Evolutionary conservation across 441 rosid species (phyloP).

Genomic region (Kokia cookei): DNA sequence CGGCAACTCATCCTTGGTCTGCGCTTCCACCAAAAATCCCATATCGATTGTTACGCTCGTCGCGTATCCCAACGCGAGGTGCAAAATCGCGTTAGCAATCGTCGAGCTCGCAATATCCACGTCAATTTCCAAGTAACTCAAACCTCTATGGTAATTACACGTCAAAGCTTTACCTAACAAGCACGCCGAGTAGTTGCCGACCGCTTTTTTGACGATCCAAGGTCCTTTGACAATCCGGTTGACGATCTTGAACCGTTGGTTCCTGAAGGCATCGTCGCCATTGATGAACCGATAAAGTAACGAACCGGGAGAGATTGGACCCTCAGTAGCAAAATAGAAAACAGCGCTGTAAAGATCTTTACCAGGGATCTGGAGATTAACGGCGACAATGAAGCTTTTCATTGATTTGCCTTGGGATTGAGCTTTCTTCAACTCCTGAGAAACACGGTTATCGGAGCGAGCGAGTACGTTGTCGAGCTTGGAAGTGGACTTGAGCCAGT

Average conservation of each 20-base stretch:
- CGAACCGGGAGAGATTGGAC: conserved; percentile 48
- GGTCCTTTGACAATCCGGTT: conserved; percentile 77
- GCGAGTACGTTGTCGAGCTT: conserved; percentile 63
- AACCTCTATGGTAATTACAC: conserved; percentile 63
- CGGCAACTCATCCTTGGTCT: conserved; percentile 68
- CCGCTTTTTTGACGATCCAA: conserved; percentile 65
- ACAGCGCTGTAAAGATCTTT: conserved; percentile 65
- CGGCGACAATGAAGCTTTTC: conserved; percentile 61
- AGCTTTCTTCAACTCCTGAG: conserved; percentile 40
- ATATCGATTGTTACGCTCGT: conserved; percentile 53
- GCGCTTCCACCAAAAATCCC: conserved; percentile 74
- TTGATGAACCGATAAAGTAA: conserved; percentile 46
- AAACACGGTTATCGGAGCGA: conserved; percentile 76
- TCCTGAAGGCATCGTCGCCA: conserved; percentile 56
- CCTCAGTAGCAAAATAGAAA: conserved; percentile 53
- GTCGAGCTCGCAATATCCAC: conserved; percentile 64
- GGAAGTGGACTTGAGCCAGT: conserved; percentile 62
- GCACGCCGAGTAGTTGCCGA: conserved; percentile 66
- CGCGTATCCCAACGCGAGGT: conserved; percentile 45
- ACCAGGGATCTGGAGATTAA: conserved; percentile 64
- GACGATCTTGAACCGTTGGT: conserved; percentile 68
- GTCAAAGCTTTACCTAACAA: conserved; percentile 51
- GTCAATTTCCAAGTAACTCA: conserved; percentile 69
- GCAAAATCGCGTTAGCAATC: conserved; percentile 43
- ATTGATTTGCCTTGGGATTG: conserved; percentile 51